Evolutionary conservation across 2,329 filamentous ascomycete species (phyloP), one percentile per base, ranked within the genome.

Genomic region (Chaetomium sp.): DNA sequence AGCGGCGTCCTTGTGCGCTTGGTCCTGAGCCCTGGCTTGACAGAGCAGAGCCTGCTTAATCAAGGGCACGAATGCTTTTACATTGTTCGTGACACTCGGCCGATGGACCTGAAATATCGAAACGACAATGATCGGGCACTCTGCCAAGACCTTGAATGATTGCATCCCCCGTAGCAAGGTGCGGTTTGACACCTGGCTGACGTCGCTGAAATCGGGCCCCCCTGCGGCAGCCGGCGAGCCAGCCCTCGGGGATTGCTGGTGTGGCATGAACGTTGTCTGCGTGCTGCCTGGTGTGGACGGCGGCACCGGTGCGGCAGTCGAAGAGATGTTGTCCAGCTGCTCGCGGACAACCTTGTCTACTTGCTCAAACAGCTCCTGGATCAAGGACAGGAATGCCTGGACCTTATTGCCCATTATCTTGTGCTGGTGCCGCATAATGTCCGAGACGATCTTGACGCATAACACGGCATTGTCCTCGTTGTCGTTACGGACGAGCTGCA

Each of bases 401-500:
- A 97, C 93, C 75, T 91, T 93, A 64, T 86, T 84, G 50, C 78
- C 77, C 8, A 97, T 87, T 29, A 89, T 88, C 79, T 94, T 96
- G 64, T 89, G 87, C 77, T 98, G 94, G 74, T 97, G 92, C 57
- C 95, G 89, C 84, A 96, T 92, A 69, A 98, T 89, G 75, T 99
- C 95, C 81, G 97, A 97, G 59, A 96, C 92, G 16, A 94, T 96
- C 82, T 99, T 99, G 79, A 99, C 92, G 75, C 94, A 97, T 68
- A 99, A 81, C n/a, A 96, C 92, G 2, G 94, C 95, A 82, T 99
- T 99, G 68, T 99, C 95, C 78, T 99, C 95, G 72, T 99, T 99
- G 78, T 99, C 95, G 50, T 87, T 90, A 70, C 90, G 88, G 65
- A 98, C 93, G 65, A 99, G 81, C 62, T 87, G 85, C 88, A 98